phyloP scores from a whole-genome alignment of 2,329 filamentous ascomycete genomes.

The Paramyrothecium roridum region DNA sequence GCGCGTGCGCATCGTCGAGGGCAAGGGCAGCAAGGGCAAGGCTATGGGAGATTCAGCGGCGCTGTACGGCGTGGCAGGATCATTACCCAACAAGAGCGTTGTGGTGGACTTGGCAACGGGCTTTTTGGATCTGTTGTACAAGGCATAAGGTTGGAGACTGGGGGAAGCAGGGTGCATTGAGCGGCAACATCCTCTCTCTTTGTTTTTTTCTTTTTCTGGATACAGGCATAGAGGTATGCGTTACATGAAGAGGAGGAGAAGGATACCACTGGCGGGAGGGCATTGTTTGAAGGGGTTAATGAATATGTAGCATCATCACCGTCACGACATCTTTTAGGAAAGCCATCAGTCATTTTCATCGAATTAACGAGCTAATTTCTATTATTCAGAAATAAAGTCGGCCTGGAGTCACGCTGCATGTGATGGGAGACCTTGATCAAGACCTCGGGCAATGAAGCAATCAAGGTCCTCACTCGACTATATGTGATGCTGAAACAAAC shows the following conservation, averaged over 20 bases:
- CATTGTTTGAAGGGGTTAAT: neutral
- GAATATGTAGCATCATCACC: neutral
- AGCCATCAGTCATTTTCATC: neutral
- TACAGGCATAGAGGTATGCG: neutral
- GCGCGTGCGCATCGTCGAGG: conserved; percentile 66
- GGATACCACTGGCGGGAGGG: neutral
- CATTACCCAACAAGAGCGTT: conserved; percentile 91
- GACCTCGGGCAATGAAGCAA: too few relatives aligned
- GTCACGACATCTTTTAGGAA: neutral
- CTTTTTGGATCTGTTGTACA: conserved; percentile 91
- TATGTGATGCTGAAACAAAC: too few relatives aligned
- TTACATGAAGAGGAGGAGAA: neutral
- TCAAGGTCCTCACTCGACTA: too few relatives aligned
- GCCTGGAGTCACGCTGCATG: too few relatives aligned
- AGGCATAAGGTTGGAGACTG: conserved; percentile 52
- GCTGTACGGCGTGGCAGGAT: conserved; percentile 92
- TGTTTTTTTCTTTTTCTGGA: too few relatives aligned
- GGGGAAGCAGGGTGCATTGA: conserved; percentile 2
- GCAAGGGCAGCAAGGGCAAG: conserved; percentile 62
- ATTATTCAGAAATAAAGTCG: too few relatives aligned
- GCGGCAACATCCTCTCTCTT: too few relatives aligned
- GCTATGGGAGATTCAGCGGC: conserved; percentile 78
- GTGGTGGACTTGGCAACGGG: conserved; percentile 86
- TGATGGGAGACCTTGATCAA: too few relatives aligned
- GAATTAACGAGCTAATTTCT: too few relatives aligned